These are phyloP conservation scores for Microbotryum silenes-acaulis DNA, from an alignment of 1,284 basidiomycete genomes.

Conservation along the genomic window DNA sequence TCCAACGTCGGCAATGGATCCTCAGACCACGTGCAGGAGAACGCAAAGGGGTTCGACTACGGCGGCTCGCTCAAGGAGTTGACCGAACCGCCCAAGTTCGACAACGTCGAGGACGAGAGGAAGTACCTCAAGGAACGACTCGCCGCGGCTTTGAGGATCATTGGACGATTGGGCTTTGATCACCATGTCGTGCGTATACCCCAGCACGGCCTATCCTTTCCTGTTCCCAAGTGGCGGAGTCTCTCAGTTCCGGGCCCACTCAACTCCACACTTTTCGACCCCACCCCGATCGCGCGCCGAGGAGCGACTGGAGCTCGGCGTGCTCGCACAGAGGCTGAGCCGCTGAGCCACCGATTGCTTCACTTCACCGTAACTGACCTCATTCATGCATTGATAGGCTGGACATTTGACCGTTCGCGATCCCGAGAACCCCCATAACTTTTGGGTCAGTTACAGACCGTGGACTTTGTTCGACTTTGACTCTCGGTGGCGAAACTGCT, in stretches of 20 bases:
- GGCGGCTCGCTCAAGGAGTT: constrained; percentile 10
- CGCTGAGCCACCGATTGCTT: neutral
- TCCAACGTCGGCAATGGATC: too few relatives aligned
- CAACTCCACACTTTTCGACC: too few relatives aligned
- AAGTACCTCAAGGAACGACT: constrained; percentile 51
- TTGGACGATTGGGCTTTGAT: constrained; percentile 52
- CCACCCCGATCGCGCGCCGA: too few relatives aligned
- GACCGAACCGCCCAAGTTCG: constrained; percentile 39
- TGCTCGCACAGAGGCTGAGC: neutral
- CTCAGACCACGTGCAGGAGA: too few relatives aligned
- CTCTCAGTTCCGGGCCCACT: too few relatives aligned
- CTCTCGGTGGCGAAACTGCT: neutral
- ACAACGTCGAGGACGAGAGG: constrained; percentile 46
- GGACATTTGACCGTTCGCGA: constrained; percentile 54
- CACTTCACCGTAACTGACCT: neutral
- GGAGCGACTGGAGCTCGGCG: too few relatives aligned
- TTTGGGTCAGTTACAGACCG: constrained; percentile 47
- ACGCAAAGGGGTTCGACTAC: constrained; percentile 4
- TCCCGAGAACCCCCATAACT: constrained; percentile 48
- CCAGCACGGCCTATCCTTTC: neutral
- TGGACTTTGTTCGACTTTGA: neutral
- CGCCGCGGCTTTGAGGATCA: constrained; percentile 49
- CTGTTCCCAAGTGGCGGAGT: neutral
- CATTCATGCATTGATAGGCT: constrained; percentile 4
- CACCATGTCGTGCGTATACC: constrained; percentile 44